Base-by-base conservation (phyloP, 305 asterid species). In the Fraxinus nigra region DNA sequence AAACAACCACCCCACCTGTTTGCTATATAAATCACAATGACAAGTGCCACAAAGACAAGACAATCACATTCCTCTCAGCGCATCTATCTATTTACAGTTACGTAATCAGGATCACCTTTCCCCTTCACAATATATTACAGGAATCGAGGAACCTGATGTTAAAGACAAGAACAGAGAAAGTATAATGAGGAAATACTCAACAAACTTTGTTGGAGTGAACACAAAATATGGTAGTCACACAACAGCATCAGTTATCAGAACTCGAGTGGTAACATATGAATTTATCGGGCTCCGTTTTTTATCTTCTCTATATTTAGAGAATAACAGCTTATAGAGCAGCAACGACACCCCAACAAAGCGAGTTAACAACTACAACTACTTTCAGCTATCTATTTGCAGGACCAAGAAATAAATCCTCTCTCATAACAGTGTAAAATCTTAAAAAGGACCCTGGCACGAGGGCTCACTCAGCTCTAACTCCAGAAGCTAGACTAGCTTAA, bases 21-120 rank as follows among this genome's bases (percentile, higher is more conserved):
- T 65, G 82, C 38, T 54, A 75, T 73, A 81, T 72, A 80, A 43
- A 78, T 82, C 37, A 84, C 89, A 85, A 81, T 78, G 87, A 79
- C 89, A 76, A 87, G 83, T 79, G 85, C 85, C 84, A 81, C n/a
- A 38, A 28, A 74, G 34, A 84, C 83, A 85, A 83, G 86, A 82
- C 80, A 87, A 87, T 92, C 84, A 92, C 94, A 90, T 92, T 82
- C 89, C 92, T 90, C 82, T 85, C 78, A 78, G 32, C 80, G 84
- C 65, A 54, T 54, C 65, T 91, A 82, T 87, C 75, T 86, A 88
- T 70, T 70, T 76, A 72, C 69, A 86, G 78, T 76, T 65, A 40
- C 48, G 46, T 79, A 81, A 75, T 61, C 88, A 78, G 79, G 43
- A 77, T 54, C 61, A 67, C 56, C 76, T 69, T 30, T 61, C 86